These are phyloP conservation scores for Angomonas ambiguus DNA, from an alignment of 208 protist genomes.

Conservation along the genomic window DNA sequence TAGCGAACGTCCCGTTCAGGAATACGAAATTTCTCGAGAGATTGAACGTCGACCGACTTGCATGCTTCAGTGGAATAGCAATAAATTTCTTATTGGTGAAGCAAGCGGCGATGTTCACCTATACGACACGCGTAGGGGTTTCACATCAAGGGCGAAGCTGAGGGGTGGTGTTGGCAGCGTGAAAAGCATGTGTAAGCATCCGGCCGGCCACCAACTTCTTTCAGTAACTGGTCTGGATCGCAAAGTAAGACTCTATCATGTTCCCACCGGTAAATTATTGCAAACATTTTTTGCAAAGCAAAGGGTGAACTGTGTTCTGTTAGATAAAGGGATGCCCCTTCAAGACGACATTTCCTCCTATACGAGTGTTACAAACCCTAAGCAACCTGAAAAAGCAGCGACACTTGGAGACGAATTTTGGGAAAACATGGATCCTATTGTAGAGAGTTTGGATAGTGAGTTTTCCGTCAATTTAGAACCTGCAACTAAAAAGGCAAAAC, in stretches of 20 bases:
- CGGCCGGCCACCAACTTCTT: constrained; percentile 73
- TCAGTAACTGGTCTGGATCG: constrained; percentile 68
- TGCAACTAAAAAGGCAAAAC: constrained; percentile 1
- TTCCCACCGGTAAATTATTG: constrained; percentile 76
- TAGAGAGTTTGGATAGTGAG: constrained; percentile 54
- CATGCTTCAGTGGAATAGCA: constrained; percentile 81
- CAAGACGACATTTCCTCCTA: constrained; percentile 55
- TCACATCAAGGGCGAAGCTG: constrained; percentile 74
- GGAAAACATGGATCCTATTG: constrained; percentile 85
- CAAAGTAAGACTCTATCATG: constrained; percentile 78
- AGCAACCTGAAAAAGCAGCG: constrained; percentile 53
- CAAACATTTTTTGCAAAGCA: constrained; percentile 75
- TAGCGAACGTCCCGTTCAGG: constrained; percentile 68
- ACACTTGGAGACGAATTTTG: constrained; percentile 70
- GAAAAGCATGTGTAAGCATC: constrained; percentile 74
- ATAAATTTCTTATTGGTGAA: constrained; percentile 84
- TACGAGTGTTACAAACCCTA: constrained; percentile 60
- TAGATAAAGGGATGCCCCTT: constrained; percentile 60
- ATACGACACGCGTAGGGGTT: constrained; percentile 81
- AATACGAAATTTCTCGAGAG: constrained; percentile 76
- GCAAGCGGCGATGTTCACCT: constrained; percentile 80
- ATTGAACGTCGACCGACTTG: constrained; percentile 72
- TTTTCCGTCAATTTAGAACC: background rate
- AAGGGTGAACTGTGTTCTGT: constrained; percentile 51
- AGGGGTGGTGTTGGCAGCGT: constrained; percentile 83